Conservation (phyloP, 495 filamentous ascomycete species). For the Clohesyomyces aquaticus region DNA sequence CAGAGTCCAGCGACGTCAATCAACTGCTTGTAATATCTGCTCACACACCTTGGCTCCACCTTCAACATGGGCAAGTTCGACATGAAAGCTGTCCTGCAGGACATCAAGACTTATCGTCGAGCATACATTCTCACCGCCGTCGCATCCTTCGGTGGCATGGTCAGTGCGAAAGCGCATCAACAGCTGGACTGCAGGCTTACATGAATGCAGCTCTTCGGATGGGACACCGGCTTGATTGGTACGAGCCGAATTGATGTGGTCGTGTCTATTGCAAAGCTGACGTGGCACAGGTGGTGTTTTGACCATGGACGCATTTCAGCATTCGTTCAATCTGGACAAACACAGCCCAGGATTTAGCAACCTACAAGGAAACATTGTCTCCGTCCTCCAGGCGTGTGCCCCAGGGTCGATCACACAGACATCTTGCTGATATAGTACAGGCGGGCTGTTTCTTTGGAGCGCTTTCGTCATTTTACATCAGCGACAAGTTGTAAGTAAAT, state of each 20-base stretch:
- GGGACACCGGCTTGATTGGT: constrained; percentile 38
- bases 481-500: constrained; percentile 37
- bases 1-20: no score
- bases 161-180: neutral
- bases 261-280: neutral
- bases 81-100: constrained; percentile 19
- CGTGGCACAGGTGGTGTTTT: constrained; percentile 23
- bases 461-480: constrained; percentile 39
- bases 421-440: neutral
- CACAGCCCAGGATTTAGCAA: constrained; percentile 31
- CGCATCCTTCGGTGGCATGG: constrained; percentile 38
- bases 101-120: constrained; percentile 37
- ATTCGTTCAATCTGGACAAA: constrained; percentile 36
- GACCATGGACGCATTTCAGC: constrained; percentile 36
- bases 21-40: no score
- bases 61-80: constrained; percentile 35
- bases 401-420: neutral
- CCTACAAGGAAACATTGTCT: constrained; percentile 57
- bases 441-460: constrained; percentile 48
- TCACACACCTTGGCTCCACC: no score
- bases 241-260: neutral
- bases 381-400: constrained; percentile 55
- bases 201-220: constrained; percentile 30
- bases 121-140: constrained; percentile 37
- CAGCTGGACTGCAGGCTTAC: neutral